A percentile compares a stretch with the other conserved stretches of the same genome.
Conservation (phyloP, 345 rosid genomes). For the Draba incana region DNA sequence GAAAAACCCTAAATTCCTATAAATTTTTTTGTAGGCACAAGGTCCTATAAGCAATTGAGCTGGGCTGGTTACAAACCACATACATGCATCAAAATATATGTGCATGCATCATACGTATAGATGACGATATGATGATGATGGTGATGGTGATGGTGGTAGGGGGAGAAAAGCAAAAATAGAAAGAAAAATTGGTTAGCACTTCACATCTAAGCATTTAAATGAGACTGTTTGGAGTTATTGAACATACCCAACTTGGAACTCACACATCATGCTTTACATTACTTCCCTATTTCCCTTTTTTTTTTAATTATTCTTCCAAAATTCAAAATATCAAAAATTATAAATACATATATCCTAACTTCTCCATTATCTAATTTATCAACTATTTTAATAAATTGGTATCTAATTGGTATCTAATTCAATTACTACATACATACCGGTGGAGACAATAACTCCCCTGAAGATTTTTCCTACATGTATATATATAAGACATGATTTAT, state of each 20-base stretch:
- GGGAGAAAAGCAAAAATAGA: slow-evolving; percentile 13
- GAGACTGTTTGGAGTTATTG: slow-evolving; percentile 44
- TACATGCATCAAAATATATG: not conserved
- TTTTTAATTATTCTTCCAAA: not conserved
- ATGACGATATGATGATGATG: slow-evolving; percentile 3
- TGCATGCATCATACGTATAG: slow-evolving; percentile 5
- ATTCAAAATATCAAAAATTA: not conserved
- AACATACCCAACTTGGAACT: slow-evolving; percentile 45
- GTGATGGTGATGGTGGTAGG: slow-evolving; percentile 22
- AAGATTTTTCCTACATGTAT: slow-evolving; percentile 32
- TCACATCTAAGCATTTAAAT: slow-evolving; percentile 48
- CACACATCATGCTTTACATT: slow-evolving; percentile 41
- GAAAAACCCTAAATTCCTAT: too few relatives aligned
- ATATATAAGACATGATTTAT: slow-evolving; percentile 28
- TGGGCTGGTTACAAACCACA: not conserved
- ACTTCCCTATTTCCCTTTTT: slow-evolving; percentile 8
- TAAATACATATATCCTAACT: too few relatives aligned
- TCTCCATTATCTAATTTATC: slow-evolving; percentile 25
- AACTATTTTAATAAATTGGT: slow-evolving; percentile 2
- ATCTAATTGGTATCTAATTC: slow-evolving; percentile 39
- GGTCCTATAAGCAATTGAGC: too few relatives aligned
- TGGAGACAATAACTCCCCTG: slow-evolving; percentile 45
- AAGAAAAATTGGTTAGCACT: slow-evolving; percentile 39
- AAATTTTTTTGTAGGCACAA: too few relatives aligned
- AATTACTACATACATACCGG: slow-evolving; percentile 41